Conservation (phyloP, 495 filamentous ascomycete species). For the Achaetomiella virescens region DNA sequence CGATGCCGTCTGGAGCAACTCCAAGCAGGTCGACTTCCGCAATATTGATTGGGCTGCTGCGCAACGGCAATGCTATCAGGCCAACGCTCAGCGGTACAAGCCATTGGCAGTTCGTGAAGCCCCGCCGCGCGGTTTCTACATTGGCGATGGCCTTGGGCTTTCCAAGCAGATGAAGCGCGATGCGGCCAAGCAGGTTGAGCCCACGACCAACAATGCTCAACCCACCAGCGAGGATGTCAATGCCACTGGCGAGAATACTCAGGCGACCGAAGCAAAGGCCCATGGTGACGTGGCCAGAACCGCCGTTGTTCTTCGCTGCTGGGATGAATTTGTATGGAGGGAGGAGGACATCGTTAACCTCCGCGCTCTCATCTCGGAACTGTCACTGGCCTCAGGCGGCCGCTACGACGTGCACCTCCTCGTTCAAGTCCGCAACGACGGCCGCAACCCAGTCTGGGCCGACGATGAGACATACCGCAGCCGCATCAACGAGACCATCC, state of each 20-base stretch:
- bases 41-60: constrained; percentile 67
- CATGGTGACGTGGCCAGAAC: constrained; percentile 47
- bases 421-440: constrained; percentile 67
- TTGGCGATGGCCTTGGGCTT: constrained; percentile 23
- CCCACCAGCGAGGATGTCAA: background rate
- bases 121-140: constrained; percentile 40
- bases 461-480: constrained; percentile 51
- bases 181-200: constrained; percentile 38
- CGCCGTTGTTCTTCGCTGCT: constrained; percentile 68
- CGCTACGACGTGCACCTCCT: constrained; percentile 78
- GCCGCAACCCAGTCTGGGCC: constrained; percentile 56
- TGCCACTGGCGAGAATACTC: background rate
- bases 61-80: constrained; percentile 61
- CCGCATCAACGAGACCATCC: constrained; percentile 63
- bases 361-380: constrained; percentile 68
- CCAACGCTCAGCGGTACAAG: constrained; percentile 67
- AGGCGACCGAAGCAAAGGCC: constrained; percentile 10
- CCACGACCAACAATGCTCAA: background rate
- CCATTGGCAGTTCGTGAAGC: constrained; percentile 27
- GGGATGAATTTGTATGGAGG: constrained; percentile 64
- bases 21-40: constrained; percentile 64
- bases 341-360: constrained; percentile 65
- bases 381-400: constrained; percentile 67
- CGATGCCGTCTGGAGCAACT: constrained; percentile 64
- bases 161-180: constrained; percentile 5